phyloP scores from a whole-genome alignment of 2,329 filamentous ascomycete genomes.

The Colletotrichum cereale region DNA sequence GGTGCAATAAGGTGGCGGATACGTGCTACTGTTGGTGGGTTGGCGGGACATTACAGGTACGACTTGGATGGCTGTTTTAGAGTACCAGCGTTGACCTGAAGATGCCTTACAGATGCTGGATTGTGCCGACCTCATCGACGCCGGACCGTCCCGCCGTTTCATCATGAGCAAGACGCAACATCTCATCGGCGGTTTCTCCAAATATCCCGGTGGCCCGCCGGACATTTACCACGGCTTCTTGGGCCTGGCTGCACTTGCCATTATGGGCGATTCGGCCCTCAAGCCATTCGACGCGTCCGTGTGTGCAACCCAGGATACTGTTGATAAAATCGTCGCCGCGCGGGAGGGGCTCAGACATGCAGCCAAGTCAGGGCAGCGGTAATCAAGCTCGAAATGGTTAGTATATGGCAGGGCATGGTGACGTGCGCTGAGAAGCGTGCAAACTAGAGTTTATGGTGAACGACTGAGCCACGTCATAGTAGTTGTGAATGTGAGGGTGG shows the following conservation, averaged over 20 bases:
- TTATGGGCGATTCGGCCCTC: constrained; percentile 77
- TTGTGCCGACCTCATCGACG: constrained; percentile 68
- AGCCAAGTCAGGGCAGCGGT: not conserved
- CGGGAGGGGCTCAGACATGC: constrained; percentile 53
- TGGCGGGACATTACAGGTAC: constrained; percentile 69
- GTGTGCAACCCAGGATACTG: constrained; percentile 76
- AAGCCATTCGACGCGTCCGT: constrained; percentile 80
- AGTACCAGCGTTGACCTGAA: constrained; percentile 48
- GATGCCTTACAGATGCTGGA: constrained; percentile 65
- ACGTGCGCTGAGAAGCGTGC: not conserved
- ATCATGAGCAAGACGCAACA: constrained; percentile 90
- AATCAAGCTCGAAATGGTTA: not conserved
- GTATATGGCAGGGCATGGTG: not conserved
- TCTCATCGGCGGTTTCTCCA: constrained; percentile 84
- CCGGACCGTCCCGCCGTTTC: constrained; percentile 76
- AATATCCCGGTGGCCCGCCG: constrained; percentile 74
- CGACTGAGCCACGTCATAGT: too few relatives aligned
- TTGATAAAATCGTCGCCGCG: constrained; percentile 62
- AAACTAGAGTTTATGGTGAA: not conserved
- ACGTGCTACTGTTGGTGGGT: constrained; percentile 99
- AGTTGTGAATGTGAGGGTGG: not conserved
- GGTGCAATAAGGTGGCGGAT: constrained; percentile 91
- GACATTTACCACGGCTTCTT: constrained; percentile 92
- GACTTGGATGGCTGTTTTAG: constrained; percentile 46
- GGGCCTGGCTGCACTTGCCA: constrained; percentile 82